Base-by-base conservation (phyloP, 106 monocot species). In the Platanthera guangdongensis region DNA sequence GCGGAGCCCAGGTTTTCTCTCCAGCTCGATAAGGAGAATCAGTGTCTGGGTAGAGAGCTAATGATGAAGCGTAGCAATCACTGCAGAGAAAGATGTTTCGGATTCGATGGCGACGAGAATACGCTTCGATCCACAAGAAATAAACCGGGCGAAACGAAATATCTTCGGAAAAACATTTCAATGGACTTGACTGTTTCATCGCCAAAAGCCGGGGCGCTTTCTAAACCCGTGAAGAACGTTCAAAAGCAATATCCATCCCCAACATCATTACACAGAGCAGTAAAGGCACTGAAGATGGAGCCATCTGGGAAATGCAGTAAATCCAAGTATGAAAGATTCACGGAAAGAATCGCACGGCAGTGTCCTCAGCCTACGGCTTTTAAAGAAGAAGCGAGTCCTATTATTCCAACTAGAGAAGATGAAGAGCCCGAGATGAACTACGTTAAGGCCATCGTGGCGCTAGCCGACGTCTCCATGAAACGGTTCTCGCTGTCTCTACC, bases 401-500 rank as follows among this genome's bases (percentile, higher is more conserved):
- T 59, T 59, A n/a, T 59, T 59, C 59, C 6, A 59, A 7, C 59
- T 1, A 21, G 8, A 18, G 21, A 59, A 59, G 59, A 74, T 5
- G 49, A 83, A 39, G 81, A 89, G 25, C 83, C 75, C 15, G 84
- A 83, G 81, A 79, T 75, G 83, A 53, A 76, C 0, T 96, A 96
- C 62, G 64, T 96, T 32, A 78, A 68, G 49, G 84, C 87, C 21
- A 81, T 96, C 30, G 81, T 96, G 4, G 76, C 85, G n/a, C 77
- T 75, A 8, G 78, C 85, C 7, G 86, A 86, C n/a, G 55, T 90
- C 3, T 2, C 72, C 0, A 30, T 80, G 46, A 88, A 57, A 74
- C 83, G 87, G 78, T 80, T 85, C 80, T 92, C 92, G 4, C 74
- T 83, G 5, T 78, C 85, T 3, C 82, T 81, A 6, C 92, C 90